Base-by-base conservation (phyloP, 495 filamentous ascomycete species). In the Lasiosphaeris hirsuta region DNA sequence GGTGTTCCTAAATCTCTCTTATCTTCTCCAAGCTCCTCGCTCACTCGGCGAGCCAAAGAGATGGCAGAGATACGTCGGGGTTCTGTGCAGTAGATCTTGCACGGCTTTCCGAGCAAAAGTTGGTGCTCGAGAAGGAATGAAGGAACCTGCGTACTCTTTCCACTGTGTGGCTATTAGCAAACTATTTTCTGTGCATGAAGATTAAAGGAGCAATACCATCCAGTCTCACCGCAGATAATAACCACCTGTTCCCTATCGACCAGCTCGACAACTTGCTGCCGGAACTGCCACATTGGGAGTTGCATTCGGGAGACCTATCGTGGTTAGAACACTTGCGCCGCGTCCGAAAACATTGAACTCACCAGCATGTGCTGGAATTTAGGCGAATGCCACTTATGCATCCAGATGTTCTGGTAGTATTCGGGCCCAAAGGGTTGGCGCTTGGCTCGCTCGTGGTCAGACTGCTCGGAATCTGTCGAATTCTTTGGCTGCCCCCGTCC, bases 41-140 rank as follows among this genome's bases (percentile, higher is more conserved):
- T 95, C 3, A 98, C 94, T 65, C 94, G 84, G 23, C 86, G 81
- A 17, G 94, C 94, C 30, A 98, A 77, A 13, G 93, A 96, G 18
- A 97, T 90, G 7, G 94, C 94, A 4, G 94, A 98, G 58, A 98
- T 98, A 66, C 94, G 82, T 10, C 94, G 85, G n/a, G 94, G 94
- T 67, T 97, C 90, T 0, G 94, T 96, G 66, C 92, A 95, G 69
- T 92, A 97, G 14, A 98, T 85, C 67, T 93, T 97, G 74, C 92
- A 97, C 11, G 80, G 74, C 38, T 84, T 88, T 7, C 92, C 92
- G 43, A 85, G 77, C 10, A 83, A 82, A 60, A 98, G 81, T 63
- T 96, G 87, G 59, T 95, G 82, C 63, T 98, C 94, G 1, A 98
- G 75, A 15, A 98, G 83, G 68, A 90, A 98, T 1, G 91, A 85